Conservation (phyloP, 2,329 filamentous ascomycete genomes). For the Cladosporium cucumerinum region DNA sequence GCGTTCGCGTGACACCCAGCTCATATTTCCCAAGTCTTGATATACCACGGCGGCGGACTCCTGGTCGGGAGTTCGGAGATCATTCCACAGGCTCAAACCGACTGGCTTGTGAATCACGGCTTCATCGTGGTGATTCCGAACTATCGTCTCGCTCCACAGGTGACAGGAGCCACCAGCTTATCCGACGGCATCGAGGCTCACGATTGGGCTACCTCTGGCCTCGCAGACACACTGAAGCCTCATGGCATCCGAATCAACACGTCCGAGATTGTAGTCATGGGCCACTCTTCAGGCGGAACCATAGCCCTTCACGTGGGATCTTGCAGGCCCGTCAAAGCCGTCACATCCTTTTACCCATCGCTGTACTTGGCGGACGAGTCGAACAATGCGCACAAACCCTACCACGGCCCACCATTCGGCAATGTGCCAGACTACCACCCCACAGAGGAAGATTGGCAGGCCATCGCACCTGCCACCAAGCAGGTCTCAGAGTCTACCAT, state of each 20-base stretch:
- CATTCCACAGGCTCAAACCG: conserved; percentile 22
- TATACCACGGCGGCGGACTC: conserved; percentile 22
- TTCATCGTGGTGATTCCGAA: conserved; percentile 27
- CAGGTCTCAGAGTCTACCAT: conserved; percentile 20
- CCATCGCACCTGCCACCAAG: conserved; percentile 17
- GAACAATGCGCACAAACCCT: conserved; percentile 18
- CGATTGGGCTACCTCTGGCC: conserved; percentile 36
- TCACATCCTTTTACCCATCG: conserved; percentile 24
- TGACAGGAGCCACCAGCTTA: conserved; percentile 34
- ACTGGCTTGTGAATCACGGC: conserved; percentile 17
- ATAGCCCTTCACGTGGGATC: conserved; percentile 46
- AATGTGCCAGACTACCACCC: conserved; percentile 21
- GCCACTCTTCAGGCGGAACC: conserved; percentile 39
- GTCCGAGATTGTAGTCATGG: conserved; percentile 37
- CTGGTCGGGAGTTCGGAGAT: conserved; percentile 24
- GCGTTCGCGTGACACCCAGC: neutral
- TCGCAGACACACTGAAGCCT: conserved; percentile 23
- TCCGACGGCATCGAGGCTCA: conserved; percentile 37
- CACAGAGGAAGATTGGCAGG: conserved; percentile 19
- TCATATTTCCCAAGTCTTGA: conserved; percentile 16
- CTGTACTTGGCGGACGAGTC: conserved; percentile 19
- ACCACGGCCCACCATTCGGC: conserved; percentile 20
- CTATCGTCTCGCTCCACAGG: conserved; percentile 35
- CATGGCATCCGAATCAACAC: conserved; percentile 28
- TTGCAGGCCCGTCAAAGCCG: conserved; percentile 19